phyloP scores from a whole-genome alignment of 78 protist genomes.

The Dictyostelium capitatum region DNA sequence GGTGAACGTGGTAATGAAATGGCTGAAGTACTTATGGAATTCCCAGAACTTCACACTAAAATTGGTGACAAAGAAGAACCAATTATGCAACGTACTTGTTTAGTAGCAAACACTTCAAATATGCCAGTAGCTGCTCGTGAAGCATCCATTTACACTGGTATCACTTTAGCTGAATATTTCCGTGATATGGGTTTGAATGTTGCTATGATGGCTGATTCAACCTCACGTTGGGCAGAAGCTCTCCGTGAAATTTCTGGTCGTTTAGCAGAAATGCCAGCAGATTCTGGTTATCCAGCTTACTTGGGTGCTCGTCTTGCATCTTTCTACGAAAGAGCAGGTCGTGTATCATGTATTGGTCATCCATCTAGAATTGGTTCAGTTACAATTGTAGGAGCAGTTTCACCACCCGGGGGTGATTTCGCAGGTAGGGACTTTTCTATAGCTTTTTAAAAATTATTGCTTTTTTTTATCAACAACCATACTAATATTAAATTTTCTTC shows the following conservation, averaged over 20 bases:
- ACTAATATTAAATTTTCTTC: no score
- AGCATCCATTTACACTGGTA: conserved; percentile 99
- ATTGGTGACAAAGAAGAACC: conserved; percentile 91
- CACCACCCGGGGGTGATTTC: conserved; percentile 99
- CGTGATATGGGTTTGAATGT: conserved; percentile 99
- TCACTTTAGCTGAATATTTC: conserved; percentile 99
- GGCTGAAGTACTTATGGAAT: conserved; percentile 99
- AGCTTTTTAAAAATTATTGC: no score
- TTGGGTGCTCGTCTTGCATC: conserved; percentile 99
- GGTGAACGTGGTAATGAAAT: conserved; percentile 99
- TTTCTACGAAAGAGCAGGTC: conserved; percentile 99
- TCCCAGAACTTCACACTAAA: conserved; percentile 94
- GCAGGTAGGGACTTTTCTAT: no score
- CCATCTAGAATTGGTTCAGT: conserved; percentile 99
- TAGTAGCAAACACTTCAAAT: conserved; percentile 99
- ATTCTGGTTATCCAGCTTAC: conserved; percentile 99
- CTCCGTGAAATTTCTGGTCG: conserved; percentile 99
- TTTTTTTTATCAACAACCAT: no score
- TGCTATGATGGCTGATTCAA: conserved; percentile 99
- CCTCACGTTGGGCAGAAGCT: conserved; percentile 99
- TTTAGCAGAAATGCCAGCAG: conserved; percentile 99
- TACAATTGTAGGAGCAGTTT: conserved; percentile 99
- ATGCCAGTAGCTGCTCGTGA: conserved; percentile 99
- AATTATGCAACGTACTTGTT: conserved; percentile 99
- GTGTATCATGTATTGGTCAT: conserved; percentile 95